A percentile compares a stretch with the other conserved stretches of the same genome.
phyloP scores from a whole-genome alignment of 2,329 filamentous ascomycete species.

The Colletotrichum musicola region DNA sequence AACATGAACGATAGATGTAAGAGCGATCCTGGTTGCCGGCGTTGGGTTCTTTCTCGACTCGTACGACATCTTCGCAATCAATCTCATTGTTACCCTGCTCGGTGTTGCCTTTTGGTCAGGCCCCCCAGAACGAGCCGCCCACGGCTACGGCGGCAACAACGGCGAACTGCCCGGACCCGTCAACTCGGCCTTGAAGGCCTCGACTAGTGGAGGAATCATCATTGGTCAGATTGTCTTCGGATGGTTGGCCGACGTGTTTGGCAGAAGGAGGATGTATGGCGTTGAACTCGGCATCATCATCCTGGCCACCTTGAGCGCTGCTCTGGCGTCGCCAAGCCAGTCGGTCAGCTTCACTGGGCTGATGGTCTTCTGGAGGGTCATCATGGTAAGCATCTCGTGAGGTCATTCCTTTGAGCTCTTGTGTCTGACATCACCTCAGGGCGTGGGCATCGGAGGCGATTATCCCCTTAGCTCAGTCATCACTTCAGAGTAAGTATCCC shows the following conservation, averaged over 20 bases:
- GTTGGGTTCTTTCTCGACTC: constrained; percentile 88
- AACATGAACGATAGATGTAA: constrained; percentile 65
- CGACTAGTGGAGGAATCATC: constrained; percentile 83
- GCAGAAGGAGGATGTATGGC: constrained; percentile 86
- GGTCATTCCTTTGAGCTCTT: background rate
- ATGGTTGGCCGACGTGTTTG: constrained; percentile 80
- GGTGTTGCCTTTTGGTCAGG: constrained; percentile 82
- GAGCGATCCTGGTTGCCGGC: constrained; percentile 80
- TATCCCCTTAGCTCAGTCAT: constrained; percentile 86
- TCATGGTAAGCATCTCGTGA: constrained; percentile 69
- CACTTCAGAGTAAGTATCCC: constrained; percentile 72
- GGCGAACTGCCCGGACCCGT: constrained; percentile 72
- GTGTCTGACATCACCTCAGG: constrained; percentile 51
- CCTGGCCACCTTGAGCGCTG: constrained; percentile 75
- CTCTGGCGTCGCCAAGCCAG: constrained; percentile 71
- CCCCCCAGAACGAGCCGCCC: constrained; percentile 45
- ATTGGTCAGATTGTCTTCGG: constrained; percentile 84
- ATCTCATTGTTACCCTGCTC: constrained; percentile 77
- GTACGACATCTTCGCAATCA: constrained; percentile 86
- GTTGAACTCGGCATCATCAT: constrained; percentile 81
- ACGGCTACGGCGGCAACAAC: constrained; percentile 63
- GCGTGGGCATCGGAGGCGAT: constrained; percentile 83
- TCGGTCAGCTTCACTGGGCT: constrained; percentile 70
- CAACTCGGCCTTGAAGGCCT: constrained; percentile 83
- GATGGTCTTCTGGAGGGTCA: constrained; percentile 80